Evolutionary conservation across 2,329 filamentous ascomycete species (phyloP), one percentile per base, ranked within the genome.

Genomic region (Hypoxylon sp.): DNA sequence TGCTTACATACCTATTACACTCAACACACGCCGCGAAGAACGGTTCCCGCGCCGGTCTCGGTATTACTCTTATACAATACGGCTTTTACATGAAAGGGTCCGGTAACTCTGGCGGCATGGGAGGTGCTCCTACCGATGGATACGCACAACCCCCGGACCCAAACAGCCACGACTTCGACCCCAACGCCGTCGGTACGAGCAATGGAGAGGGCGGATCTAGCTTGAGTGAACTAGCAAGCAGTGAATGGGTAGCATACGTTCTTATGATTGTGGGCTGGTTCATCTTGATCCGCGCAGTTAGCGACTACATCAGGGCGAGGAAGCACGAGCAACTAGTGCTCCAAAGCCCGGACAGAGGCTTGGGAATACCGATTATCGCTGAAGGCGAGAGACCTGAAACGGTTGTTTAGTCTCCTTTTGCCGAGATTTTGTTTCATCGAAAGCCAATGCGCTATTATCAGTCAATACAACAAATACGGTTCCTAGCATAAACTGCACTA

Each of bases 221-320:
- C 8, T 67, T 79, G 7, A 72, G 75, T 5, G 81, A 83, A 25
- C 83, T 96, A 30, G 83, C 80, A 4, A 87, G 87, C 41, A 87
- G 82, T 59, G 92, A 97, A 68, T 97, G 90, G 90, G 78, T 96
- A 57, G 90, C 91, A 7, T 99, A 97, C 65, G 78, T 89, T 11
- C 74, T 99, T 36, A 99, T 99, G 94, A 90, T 99, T 67, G 88
- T 96, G 1, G 94, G 94, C 4, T 99, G 94, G 94, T 97, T 97
- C 67, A 91, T 99, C 57, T 77, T 99, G 56, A 97, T 99, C 68
- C 84, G 92, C 71, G 87, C 91, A n/a, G 85, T 96, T 12, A 91
- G 88, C 63, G 92, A 97, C 69, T 99, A 94, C 69, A 74, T 97
- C 56, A 84, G 87, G 61, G 94, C 91, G 26, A 82, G 93, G 68